Evolutionary conservation across 1,139 yeast species (phyloP), one percentile per base, ranked within the genome.

Genomic region (Yamadazyma mexicana): DNA sequence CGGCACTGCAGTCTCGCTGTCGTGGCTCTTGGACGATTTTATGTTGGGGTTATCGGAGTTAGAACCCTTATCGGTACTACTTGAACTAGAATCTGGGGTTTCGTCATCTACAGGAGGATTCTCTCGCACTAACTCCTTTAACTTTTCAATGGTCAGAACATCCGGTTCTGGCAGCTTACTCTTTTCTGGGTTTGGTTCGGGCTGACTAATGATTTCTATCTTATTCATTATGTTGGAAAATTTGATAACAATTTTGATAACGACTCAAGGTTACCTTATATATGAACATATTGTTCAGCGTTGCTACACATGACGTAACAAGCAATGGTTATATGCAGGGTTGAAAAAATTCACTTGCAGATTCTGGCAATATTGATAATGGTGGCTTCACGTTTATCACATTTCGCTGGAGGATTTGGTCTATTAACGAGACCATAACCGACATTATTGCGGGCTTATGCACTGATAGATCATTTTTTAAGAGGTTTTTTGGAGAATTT

Each of bases 131-230:
- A 55, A 41, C 9, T 46, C 43, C 32, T 49, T 43, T 14, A 57
- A 44, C 36, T 57, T 57, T 7, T 46, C 39, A 8, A 55, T 18
- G 2, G 52, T 41, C 1, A 40, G 37, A 22, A 42, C 36, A n/a
- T 44, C 45, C 4, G 51, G 43, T 8, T 20, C 8, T 4, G 40
- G 25, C 5, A 27, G 30, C 12, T 43, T 34, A 2, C 29, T 30
- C 16, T 38, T 35, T 7, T 11, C 32, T 11, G 17, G 16, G 17
- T 31, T 26, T 1, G 43, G 31, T 26, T 54, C 51, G 0, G 61
- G 61, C 32, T 57, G 60, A 15, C 59, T 50, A 5, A 57, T 43
- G 15, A 57, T 42, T 44, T 55, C 58, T 2, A 57, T 46, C 38
- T 45, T 49, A 33, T 47, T 42, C 54, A 46, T 48, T 29, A 9